phyloP scores from a whole-genome alignment of 176 grass and related monocot species.

The Carex parvula region DNA sequence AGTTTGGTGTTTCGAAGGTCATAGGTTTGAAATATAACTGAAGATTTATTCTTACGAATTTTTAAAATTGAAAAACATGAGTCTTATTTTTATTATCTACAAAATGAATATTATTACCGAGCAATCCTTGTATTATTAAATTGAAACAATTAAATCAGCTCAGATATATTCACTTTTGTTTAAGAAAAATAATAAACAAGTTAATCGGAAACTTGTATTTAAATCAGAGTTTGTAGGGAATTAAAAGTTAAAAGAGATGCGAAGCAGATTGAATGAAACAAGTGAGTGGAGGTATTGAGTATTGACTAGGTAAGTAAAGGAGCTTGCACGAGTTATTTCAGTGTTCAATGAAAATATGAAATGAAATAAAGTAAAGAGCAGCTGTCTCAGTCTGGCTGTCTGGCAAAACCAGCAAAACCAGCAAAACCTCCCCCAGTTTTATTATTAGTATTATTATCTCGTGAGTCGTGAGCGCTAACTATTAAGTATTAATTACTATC shows the following conservation, averaged over 20 bases:
- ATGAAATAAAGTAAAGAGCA: background rate
- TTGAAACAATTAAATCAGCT: background rate
- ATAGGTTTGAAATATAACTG: too few species aligned
- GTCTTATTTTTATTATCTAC: too few species aligned
- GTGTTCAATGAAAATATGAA: background rate
- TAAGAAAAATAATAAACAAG: too few species aligned
- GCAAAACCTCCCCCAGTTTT: background rate
- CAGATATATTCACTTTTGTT: background rate
- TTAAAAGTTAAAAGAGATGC: too few species aligned
- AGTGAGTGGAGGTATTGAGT: too few species aligned
- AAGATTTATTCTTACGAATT: too few species aligned
- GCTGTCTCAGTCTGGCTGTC: background rate
- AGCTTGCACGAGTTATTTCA: background rate
- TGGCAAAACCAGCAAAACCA: background rate
- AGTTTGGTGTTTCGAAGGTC: too few species aligned
- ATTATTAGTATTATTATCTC: background rate
- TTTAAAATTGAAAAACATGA: too few species aligned
- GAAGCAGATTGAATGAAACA: background rate
- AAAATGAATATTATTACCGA: too few species aligned
- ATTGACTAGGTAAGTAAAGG: background rate
- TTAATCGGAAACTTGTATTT: too few species aligned
- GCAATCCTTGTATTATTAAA: background rate
- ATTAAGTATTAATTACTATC: background rate
- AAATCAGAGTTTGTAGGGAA: too few species aligned
- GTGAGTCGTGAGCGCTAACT: background rate